Percentiles rank a stretch among this genome's conserved stretches.
These are phyloP conservation scores for Collybia nuda DNA, from an alignment of 768 basidiomycete genomes.

Conservation along the genomic window DNA sequence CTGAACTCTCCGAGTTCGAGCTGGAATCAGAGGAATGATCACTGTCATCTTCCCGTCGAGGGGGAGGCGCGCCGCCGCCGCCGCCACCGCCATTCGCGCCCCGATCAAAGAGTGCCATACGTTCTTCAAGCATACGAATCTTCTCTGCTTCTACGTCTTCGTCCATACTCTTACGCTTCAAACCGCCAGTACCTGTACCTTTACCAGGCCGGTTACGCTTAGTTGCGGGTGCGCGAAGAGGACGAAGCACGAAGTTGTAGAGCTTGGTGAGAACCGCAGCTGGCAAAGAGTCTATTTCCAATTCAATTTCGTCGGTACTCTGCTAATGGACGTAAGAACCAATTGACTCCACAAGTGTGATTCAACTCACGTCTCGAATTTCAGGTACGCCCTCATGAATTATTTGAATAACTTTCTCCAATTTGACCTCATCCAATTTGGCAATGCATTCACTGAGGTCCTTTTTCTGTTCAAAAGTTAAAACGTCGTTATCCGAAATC, in stretches of 20 bases:
- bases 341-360: slow-evolving; percentile 9
- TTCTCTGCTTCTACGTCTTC: slow-evolving; percentile 95
- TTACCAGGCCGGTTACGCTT: slow-evolving; percentile 69
- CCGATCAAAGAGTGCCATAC: slow-evolving; percentile 81
- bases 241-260: slow-evolving; percentile 93
- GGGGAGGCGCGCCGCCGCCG: slow-evolving; percentile 29
- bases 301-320: slow-evolving; percentile 97
- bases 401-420: slow-evolving; percentile 91
- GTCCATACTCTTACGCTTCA: slow-evolving; percentile 95
- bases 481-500: slow-evolving; percentile 72
- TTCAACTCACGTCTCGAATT: slow-evolving; percentile 78
- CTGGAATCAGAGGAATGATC: slow-evolving; percentile 82
- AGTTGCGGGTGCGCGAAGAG: slow-evolving; percentile 63
- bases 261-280: slow-evolving; percentile 85
- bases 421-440: slow-evolving; percentile 75
- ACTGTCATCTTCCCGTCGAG: slow-evolving; percentile 52
- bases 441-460: slow-evolving; percentile 94
- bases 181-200: slow-evolving; percentile 84
- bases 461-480: slow-evolving; percentile 97
- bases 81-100: slow-evolving; percentile 39
- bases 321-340: slow-evolving; percentile 29
- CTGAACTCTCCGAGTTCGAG: slow-evolving; percentile 76
- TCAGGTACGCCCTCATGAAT: slow-evolving; percentile 94
- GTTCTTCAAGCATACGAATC: slow-evolving; percentile 87
- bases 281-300: slow-evolving; percentile 94